Evolutionary conservation across 2,329 filamentous ascomycete species (phyloP), one percentile per base, ranked within the genome.

Genomic region (Hypoxylon sp.): DNA sequence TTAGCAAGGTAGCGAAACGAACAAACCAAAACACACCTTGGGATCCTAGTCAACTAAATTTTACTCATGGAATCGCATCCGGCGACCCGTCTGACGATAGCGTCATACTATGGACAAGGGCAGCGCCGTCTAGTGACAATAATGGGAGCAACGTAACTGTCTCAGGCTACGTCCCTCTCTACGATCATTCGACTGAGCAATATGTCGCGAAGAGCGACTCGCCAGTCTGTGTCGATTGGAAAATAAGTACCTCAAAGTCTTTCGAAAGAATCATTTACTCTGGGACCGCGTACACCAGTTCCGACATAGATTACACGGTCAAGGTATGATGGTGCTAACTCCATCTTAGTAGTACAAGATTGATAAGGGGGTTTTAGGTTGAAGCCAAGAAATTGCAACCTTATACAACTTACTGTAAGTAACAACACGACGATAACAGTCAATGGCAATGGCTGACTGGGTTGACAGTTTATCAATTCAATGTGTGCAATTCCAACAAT

Each of bases 221-320:
- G 6, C 89, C 91, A 0, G 84, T 92, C 32, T 93, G 91, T 72
- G 84, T 93, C 0, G 83, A 89, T 37, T 93, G 88, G 83, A 87
- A 86, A 67, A 86, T 93, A 19, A 82, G 85, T 19, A 80, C 81
- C 19, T 84, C 85, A 72, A 76, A 83, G 54, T 77, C 80, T n/a
- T 61, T 78, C n/a, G 66, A 74, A 1, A 59, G 71, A 3, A 79
- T 87, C 4, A 86, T 87, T 1, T 83, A 86, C 62, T 82, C 81
- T 0, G 91, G 91, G 3, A 87, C 80, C 19, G 89, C 84, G 0
- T 92, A 89, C 75, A 93, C 91, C 0, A 91, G 86, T 54, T 91
- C 88, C 0, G 91, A 93, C 74, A 86, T 93, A 46, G 91, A 93
- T 75, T 93, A 89, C 75, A 93, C 91, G 0, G 83, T 93, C 70